Conservation (phyloP, 164 flowering plant genomes). For the Vitis vinifera region ASM3070453v1 NC_081808.1:1096501-1097000, state of each 20-base stretch:
- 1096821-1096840: slow-evolving; percentile 77
- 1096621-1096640: neutral
- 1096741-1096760: neutral
- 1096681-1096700: neutral
- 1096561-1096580: slow-evolving; percentile 92
- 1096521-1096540: slow-evolving; percentile 1
- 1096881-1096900: neutral
- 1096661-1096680: neutral
- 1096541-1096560: slow-evolving; percentile 95
- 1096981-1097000: slow-evolving; percentile 95
- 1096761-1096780: slow-evolving; percentile 67
- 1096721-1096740: neutral
- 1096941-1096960: slow-evolving; percentile 94
- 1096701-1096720: neutral
- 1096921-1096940: slow-evolving; percentile 83
- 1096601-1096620: slow-evolving; percentile 90
- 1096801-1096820: slow-evolving; percentile 90
- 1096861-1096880: neutral
- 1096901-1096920: slow-evolving; percentile 4
- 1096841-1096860: neutral
- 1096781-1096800: slow-evolving; percentile 99
- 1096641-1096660: neutral
- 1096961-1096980: slow-evolving; percentile 80
- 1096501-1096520: neutral
- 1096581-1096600: slow-evolving; percentile 94